Evolutionary conservation across 805 yeast species (phyloP).

Genomic region (Pichia kluyveri): DNA sequence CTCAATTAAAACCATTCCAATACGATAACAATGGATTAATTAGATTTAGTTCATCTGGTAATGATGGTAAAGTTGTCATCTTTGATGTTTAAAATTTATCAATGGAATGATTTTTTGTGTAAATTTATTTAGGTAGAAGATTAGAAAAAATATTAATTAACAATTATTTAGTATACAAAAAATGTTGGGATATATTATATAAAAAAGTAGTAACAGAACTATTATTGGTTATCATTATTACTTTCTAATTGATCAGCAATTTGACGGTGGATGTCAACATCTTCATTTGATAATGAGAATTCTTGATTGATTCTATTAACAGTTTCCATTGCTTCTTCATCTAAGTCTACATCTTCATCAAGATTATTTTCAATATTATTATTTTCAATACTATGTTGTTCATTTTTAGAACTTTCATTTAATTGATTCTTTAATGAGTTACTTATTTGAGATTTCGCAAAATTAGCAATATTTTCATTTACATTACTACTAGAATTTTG

Average conservation of each 20-base stretch:
- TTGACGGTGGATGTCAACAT: constrained; percentile 6
- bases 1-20: constrained; percentile 47
- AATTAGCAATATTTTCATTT: too few relatives aligned
- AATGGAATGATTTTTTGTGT: background rate
- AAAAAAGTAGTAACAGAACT: too few relatives aligned
- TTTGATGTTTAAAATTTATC: constrained; percentile 37
- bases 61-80: constrained; percentile 86
- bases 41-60: constrained; percentile 66
- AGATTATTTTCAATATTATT: background rate
- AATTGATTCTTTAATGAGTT: too few relatives aligned
- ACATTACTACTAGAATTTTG: too few relatives aligned
- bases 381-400: background rate
- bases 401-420: background rate
- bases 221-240: background rate
- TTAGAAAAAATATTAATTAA: background rate
- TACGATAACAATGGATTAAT: constrained; percentile 39
- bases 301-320: constrained; percentile 8
- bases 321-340: constrained; percentile 5
- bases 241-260: constrained; percentile 7
- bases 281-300: constrained; percentile 2
- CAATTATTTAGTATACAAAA: background rate
- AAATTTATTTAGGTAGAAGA: background rate
- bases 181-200: background rate
- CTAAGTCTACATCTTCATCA: constrained; percentile 6
- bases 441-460: too few relatives aligned